These are phyloP conservation scores for Cymbidium sinense DNA, from an alignment of 106 monocot species.

Conservation along the genomic window DNA sequence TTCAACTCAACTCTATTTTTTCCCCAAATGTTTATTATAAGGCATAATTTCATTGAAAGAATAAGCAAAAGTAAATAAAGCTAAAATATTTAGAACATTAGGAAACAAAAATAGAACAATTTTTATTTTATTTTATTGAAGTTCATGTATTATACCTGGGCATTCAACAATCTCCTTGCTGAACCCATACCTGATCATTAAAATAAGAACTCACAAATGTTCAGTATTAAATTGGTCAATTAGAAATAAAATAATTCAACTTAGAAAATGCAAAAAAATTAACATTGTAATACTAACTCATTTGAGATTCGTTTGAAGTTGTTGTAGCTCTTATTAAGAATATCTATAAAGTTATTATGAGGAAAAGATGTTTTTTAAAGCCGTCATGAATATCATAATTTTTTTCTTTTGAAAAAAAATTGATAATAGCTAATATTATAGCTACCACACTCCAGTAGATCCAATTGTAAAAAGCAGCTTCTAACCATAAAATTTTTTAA, in stretches of 20 bases:
- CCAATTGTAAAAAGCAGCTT: no score
- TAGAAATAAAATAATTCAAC: conserved; percentile 1
- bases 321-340: background rate
- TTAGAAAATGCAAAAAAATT: background rate
- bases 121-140: background rate
- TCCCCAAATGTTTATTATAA: background rate
- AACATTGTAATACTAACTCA: background rate
- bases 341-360: no score
- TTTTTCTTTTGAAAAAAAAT: no score
- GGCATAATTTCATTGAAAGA: background rate
- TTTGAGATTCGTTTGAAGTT: background rate
- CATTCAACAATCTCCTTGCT: conserved; percentile 92
- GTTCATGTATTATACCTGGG: conserved; percentile 48
- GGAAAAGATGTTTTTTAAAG: no score
- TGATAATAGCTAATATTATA: no score
- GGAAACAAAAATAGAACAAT: background rate
- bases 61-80: background rate
- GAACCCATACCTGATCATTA: conserved; percentile 76
- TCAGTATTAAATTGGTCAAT: background rate
- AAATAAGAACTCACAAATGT: conserved; percentile 12
- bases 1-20: background rate
- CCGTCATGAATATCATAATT: no score
- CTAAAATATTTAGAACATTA: background rate
- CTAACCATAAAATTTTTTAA: no score
- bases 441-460: no score